Evolutionary conservation across 495 filamentous ascomycete species (phyloP).

Genomic region (Pseudoneurospora amorphoporcata): DNA sequence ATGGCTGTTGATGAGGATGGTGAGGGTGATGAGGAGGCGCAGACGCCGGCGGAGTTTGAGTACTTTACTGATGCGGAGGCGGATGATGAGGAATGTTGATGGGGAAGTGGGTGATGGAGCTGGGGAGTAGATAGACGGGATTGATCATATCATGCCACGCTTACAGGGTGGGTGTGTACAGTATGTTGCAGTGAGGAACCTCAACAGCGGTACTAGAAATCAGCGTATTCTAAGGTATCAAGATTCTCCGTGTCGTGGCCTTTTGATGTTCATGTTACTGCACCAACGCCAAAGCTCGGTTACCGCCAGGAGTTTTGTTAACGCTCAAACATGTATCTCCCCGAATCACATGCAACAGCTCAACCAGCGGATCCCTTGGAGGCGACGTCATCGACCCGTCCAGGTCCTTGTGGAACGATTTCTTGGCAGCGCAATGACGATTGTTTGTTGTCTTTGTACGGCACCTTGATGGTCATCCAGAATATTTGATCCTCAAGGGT

Average conservation of each 20-base stretch:
- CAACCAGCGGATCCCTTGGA: background rate
- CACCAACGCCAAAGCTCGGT: background rate
- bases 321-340: background rate
- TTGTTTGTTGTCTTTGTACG: background rate
- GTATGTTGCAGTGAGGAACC: background rate
- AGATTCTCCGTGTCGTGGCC: too few species aligned
- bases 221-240: background rate
- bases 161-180: background rate
- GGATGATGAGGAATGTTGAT: slow-evolving; percentile 32
- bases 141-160: background rate
- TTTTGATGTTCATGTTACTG: background rate
- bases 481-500: background rate
- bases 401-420: background rate
- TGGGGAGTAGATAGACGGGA: background rate
- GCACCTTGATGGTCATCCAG: background rate
- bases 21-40: slow-evolving; percentile 73
- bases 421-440: background rate
- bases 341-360: background rate
- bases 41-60: slow-evolving; percentile 70
- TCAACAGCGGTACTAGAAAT: background rate
- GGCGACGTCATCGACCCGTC: background rate
- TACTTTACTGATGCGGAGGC: slow-evolving; percentile 71
- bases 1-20: slow-evolving; percentile 81
- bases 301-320: background rate
- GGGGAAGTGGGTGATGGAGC: background rate